phyloP scores from a whole-genome alignment of 106 monocot species.

The Gastrodia elata region DNA sequence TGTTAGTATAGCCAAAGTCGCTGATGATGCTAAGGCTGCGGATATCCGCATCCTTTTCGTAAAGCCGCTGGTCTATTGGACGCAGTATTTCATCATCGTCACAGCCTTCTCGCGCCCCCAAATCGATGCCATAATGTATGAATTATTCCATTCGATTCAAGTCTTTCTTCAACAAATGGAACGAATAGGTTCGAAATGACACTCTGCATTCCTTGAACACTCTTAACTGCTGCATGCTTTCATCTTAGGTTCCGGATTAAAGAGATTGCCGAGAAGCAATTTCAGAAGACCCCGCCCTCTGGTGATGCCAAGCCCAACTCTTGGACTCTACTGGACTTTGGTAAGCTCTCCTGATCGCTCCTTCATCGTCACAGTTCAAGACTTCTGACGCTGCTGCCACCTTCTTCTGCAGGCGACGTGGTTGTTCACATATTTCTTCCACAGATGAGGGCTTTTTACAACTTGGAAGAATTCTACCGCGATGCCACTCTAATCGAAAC shows the following conservation, averaged over 20 bases:
- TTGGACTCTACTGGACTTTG: conserved; percentile 95
- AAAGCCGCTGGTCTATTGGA: conserved; percentile 98
- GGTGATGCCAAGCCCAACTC: conserved; percentile 92
- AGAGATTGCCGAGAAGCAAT: conserved; percentile 81
- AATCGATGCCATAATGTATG: conserved; percentile 87
- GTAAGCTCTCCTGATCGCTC: conserved; percentile 19
- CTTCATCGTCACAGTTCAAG: background rate
- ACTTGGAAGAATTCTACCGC: conserved; percentile 96
- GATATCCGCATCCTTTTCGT: conserved; percentile 99
- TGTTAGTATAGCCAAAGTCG: conserved; percentile 80
- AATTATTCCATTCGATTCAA: conserved; percentile 6
- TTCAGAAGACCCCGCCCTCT: conserved; percentile 48
- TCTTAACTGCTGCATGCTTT: background rate
- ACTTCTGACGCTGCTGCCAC: background rate
- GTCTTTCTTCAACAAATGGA: background rate
- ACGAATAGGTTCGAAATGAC: background rate
- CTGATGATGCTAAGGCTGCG: conserved; percentile 86
- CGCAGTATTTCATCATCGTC: conserved; percentile 89
- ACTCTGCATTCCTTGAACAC: background rate
- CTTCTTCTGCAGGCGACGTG: conserved; percentile 65
- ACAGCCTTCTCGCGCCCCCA: conserved; percentile 95
- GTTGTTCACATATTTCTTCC: conserved; percentile 99
- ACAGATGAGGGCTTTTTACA: conserved; percentile 70
- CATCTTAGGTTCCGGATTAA: conserved; percentile 67
- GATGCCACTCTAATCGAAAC: conserved; percentile 83